Evolutionary conservation across 805 yeast genomes (phyloP), one percentile per base, ranked within the genome.

Genomic region (Wickerhamomyces tratensis): DNA sequence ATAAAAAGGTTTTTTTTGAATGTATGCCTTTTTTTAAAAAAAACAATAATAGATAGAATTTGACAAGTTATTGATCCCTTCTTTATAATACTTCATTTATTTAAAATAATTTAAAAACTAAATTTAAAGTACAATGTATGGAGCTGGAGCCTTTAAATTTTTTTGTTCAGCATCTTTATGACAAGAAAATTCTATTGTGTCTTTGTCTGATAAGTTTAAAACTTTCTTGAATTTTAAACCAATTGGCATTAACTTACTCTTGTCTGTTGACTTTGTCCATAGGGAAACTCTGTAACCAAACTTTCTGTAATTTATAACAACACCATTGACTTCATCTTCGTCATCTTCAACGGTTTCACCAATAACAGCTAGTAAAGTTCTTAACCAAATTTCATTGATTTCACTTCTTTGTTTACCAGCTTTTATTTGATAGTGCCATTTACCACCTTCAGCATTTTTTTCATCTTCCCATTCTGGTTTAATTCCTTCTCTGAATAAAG

Each of bases 381-480:
- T 73, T 59, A 87, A 79, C 98, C 98, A 93, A 59, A 86, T 72
- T 53, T 88, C 95, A 63, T 89, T 91, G 61, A 87, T 80, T 47
- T 78, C 79, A 38, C 69, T 65, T 20, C 20, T 20, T 20, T 20
- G 20, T 46, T 66, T 68, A 50, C 74, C 82, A 48, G 76, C 73
- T 62, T 72, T 81, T 66, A 83, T 79, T 65, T 76, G 80, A 67
- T 76, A 85, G 37, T 85, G 73, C 96, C 96, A 93, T 69, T 86
- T 87, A 59, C 98, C 98, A 61, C 98, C 98, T 53, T 80, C 74
- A 46, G 85, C 65, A 67, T 93, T 93, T 50, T 78, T 76, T 42
- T 69, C 72, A 65, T 93, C 98, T 73, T 93, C 98, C 98, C 98
- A 93, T 74, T 93, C 98, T 43, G 98, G 98, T 65, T 86, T 83